phyloP scores from a whole-genome alignment of 176 grass and related monocot species.

The Bothriochloa decipiens region DNA sequence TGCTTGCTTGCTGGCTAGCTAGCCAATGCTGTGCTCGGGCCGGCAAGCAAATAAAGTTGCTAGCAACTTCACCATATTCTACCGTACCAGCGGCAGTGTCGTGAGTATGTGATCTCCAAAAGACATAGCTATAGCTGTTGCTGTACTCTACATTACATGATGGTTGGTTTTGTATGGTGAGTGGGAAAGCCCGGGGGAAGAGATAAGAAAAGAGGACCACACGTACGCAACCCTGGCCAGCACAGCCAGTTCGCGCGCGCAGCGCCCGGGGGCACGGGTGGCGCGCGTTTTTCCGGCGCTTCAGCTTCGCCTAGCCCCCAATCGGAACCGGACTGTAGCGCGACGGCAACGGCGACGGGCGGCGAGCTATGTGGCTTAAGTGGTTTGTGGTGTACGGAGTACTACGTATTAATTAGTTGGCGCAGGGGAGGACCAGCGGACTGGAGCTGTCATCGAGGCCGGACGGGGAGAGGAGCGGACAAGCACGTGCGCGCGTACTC shows the following conservation, averaged over 20 bases:
- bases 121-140: neutral
- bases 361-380: neutral
- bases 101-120: constrained; percentile 28
- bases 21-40: neutral
- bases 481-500: constrained; percentile 21
- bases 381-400: neutral
- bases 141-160: constrained; percentile 19
- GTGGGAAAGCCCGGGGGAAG: constrained; percentile 39
- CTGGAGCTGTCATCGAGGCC: constrained; percentile 10
- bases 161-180: constrained; percentile 47
- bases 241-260: neutral
- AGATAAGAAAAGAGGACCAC: constrained; percentile 97
- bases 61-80: neutral
- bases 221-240: constrained; percentile 46
- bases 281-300: constrained; percentile 21
- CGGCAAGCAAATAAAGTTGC: neutral
- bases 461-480: neutral
- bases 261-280: constrained; percentile 9
- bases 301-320: neutral
- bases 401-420: constrained; percentile 37
- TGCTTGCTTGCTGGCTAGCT: constrained; percentile 6
- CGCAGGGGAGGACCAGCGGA: neutral
- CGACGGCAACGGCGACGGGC: constrained; percentile 35
- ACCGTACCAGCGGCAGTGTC: neutral
- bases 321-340: neutral